A percentile compares a stretch with the other conserved stretches of the same genome.
Conservation (phyloP, 495 filamentous ascomycete genomes). For the Annulohypoxylon bovei region DNA sequence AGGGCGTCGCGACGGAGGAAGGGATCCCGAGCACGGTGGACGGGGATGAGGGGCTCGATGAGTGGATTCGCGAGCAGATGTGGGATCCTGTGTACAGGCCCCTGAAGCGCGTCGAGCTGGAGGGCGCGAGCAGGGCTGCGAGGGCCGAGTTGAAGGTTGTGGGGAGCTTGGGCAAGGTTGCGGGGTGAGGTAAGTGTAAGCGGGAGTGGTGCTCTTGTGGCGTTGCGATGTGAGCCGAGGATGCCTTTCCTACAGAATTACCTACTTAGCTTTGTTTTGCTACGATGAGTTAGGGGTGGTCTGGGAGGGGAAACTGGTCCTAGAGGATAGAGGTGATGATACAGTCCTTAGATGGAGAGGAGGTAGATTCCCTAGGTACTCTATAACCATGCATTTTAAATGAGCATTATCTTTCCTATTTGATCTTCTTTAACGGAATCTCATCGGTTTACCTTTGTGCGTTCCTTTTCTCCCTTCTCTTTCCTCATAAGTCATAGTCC, state of each 20-base stretch:
- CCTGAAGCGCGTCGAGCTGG: constrained; percentile 63
- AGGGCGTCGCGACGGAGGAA: constrained; percentile 68
- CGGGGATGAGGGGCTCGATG: constrained; percentile 65
- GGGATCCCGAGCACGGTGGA: constrained; percentile 61
- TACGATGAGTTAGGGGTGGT: not conserved
- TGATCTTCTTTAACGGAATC: no score
- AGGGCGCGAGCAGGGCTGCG: constrained; percentile 61
- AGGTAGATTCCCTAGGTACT: not conserved
- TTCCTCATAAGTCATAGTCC: no score
- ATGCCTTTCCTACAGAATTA: not conserved
- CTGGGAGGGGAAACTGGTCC: not conserved
- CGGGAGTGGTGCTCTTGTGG: constrained; percentile 13
- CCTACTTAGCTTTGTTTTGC: not conserved
- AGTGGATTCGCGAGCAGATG: constrained; percentile 91
- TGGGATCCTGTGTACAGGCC: constrained; percentile 82
- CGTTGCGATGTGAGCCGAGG: not conserved
- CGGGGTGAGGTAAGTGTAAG: constrained; percentile 4
- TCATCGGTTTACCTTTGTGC: no score
- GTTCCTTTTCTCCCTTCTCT: not conserved
- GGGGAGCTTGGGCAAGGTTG: constrained; percentile 43
- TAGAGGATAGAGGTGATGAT: not conserved
- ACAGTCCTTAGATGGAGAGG: not conserved
- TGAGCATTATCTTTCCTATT: not conserved
- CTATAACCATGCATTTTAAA: not conserved
- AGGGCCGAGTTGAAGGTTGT: constrained; percentile 69